A percentile compares a stretch with the other conserved stretches of the same genome.
These are phyloP conservation scores for Neurospora sp. DNA, from an alignment of 495 filamentous ascomycete genomes.

Conservation along the genomic window DNA sequence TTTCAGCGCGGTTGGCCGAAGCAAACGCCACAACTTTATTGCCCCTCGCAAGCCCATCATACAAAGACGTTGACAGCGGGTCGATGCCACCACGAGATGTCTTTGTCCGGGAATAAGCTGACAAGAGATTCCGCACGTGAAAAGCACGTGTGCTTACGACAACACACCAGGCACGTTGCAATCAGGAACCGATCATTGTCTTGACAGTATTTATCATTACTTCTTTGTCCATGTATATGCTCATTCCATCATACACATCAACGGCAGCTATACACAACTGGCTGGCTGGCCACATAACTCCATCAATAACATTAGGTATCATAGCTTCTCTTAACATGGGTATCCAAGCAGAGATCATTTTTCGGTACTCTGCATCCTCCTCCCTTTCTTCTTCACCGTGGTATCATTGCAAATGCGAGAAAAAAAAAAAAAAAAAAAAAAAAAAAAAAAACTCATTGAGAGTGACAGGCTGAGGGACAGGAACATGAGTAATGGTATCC, in stretches of 20 bases:
- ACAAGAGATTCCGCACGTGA: background rate
- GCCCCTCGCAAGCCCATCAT: background rate
- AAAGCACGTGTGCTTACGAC: background rate
- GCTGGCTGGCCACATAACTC: background rate
- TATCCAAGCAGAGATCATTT: background rate
- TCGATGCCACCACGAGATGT: background rate
- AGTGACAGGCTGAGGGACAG: background rate
- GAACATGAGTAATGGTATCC: background rate
- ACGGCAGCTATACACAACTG: background rate
- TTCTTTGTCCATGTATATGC: background rate
- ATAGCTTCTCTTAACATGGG: background rate
- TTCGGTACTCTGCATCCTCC: background rate
- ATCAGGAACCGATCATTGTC: background rate
- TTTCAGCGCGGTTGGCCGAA: background rate
- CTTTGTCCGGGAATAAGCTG: background rate
- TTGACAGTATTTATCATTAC: background rate
- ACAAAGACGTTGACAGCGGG: background rate
- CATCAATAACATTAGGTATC: background rate
- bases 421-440: background rate
- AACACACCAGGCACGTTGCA: background rate
- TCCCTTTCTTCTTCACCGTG: background rate
- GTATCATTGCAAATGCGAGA: background rate
- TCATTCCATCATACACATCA: background rate
- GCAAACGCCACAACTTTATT: background rate
- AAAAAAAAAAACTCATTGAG: too few species aligned